Base-by-base conservation (phyloP, 371 early-diverging fungal species). In the Chytridium lagenaria region DNA sequence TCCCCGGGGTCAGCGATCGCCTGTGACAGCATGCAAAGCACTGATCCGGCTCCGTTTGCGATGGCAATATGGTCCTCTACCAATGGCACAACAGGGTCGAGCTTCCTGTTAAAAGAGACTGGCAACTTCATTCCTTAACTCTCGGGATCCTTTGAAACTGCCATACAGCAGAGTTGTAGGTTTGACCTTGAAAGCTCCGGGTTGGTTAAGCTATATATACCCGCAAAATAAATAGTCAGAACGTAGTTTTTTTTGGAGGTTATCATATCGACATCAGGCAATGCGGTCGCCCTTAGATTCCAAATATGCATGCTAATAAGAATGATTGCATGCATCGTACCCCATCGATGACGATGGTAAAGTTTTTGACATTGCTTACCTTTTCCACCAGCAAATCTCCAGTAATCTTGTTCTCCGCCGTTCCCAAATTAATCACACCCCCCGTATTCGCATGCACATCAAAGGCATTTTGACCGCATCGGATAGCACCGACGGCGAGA, bases 391-490 rank as follows among this genome's bases (percentile, higher is more conserved):
- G 37, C 52, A 57, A 67, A n/a, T 37, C 55, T 31, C 30, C 23
- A 70, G 78, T 71, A 74, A 90, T 87, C 78, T 86, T 88, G 31
- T 84, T 80, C 16, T 79, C 39, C 28, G 94, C 94, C 1, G 90
- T 78, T 22, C 93, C 92, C 1, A 92, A 81, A 67, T 92, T 92
- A 70, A 92, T 79, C 67, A 89, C 85, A 3, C 92, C 93, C 10
- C 63, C 44, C 10, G 87, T 87, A 67, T 91, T 91, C 26, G 72
- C 33, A 1, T 69, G 67, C 31, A 75, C 68, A 68, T 84, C 73
- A 72, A 85, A 90, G 16, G 85, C 81, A 81, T 90, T 82, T 26
- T 30, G 26, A 36, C 26, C 39, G 10, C 26, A 50, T 23, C 49
- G 40, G 44, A 61, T 52, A 40, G 69, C 70, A 19, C 74, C 74